Evolutionary conservation across 179 eudicot species (phyloP).

Genomic region (Spinacia oleracea): DNA sequence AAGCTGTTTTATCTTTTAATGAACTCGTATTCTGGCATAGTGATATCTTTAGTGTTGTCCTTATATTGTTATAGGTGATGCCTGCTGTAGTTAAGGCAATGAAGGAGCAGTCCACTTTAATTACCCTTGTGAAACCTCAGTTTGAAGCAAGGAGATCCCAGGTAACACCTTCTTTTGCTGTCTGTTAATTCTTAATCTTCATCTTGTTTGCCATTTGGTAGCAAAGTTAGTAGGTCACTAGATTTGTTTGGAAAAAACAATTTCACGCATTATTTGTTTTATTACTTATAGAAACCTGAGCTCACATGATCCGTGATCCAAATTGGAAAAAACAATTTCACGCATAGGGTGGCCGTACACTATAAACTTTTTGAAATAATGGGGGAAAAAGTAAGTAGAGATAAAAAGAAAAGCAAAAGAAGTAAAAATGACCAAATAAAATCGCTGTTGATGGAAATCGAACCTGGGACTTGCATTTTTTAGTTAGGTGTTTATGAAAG

Average conservation of each 20-base stretch:
- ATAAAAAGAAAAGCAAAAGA: no score
- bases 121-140: conserved; percentile 94
- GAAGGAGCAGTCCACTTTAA: conserved; percentile 73
- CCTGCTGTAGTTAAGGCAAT: conserved; percentile 90
- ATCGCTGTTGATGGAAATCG: no score
- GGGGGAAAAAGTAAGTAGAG: no score
- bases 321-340: no score
- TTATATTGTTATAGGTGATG: conserved; percentile 65
- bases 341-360: no score
- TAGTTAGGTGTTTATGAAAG: no score
- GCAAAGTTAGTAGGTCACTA: no score
- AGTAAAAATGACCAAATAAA: no score
- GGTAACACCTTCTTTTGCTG: conserved; percentile 36
- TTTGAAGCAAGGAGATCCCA: conserved; percentile 96
- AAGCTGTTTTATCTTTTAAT: not conserved
- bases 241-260: not conserved
- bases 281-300: not conserved
- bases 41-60: conserved; percentile 7
- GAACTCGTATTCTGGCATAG: not conserved
- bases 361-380: no score
- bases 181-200: not conserved
- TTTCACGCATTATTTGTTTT: not conserved
- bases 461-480: no score
- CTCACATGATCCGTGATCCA: not conserved
- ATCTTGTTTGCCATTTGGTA: not conserved